Conservation (phyloP, 1,284 basidiomycete genomes). For the Pseudozyma hubeiensis region DNA sequence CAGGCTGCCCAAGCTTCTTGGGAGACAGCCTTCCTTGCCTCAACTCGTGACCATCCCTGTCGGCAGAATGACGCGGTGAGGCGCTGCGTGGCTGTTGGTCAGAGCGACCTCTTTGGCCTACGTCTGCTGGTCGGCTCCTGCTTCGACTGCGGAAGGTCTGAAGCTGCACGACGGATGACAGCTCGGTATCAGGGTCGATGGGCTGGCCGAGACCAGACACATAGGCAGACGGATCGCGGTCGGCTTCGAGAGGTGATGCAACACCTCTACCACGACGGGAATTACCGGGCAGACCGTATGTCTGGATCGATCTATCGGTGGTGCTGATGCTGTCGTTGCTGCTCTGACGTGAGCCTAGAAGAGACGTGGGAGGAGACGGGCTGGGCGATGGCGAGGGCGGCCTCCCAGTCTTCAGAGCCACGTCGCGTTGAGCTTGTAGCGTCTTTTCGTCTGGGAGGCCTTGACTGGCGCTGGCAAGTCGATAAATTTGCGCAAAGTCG, state of each 20-base stretch:
- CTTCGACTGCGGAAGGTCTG: constrained; percentile 63
- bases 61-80: neutral
- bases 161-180: constrained; percentile 63
- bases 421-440: constrained; percentile 26
- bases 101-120: constrained; percentile 3
- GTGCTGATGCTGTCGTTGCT: constrained; percentile 43
- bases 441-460: constrained; percentile 7
- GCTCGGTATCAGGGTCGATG: constrained; percentile 65
- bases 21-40: constrained; percentile 7
- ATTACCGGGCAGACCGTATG: neutral
- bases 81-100: constrained; percentile 6
- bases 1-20: constrained; percentile 17
- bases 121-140: constrained; percentile 43
- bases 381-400: constrained; percentile 41
- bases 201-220: constrained; percentile 63
- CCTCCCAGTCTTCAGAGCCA: constrained; percentile 31
- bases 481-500: constrained; percentile 40
- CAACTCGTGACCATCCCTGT: neutral
- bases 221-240: constrained; percentile 57
- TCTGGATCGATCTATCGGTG: neutral
- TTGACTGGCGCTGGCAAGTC: constrained; percentile 19
- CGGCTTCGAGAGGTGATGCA: constrained; percentile 38
- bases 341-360: constrained; percentile 38
- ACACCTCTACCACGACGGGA: constrained; percentile 40
- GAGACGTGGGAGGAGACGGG: constrained; percentile 35